Conservation (phyloP, 2,329 filamentous ascomycete genomes). For the Apiospora hydei region DNA sequence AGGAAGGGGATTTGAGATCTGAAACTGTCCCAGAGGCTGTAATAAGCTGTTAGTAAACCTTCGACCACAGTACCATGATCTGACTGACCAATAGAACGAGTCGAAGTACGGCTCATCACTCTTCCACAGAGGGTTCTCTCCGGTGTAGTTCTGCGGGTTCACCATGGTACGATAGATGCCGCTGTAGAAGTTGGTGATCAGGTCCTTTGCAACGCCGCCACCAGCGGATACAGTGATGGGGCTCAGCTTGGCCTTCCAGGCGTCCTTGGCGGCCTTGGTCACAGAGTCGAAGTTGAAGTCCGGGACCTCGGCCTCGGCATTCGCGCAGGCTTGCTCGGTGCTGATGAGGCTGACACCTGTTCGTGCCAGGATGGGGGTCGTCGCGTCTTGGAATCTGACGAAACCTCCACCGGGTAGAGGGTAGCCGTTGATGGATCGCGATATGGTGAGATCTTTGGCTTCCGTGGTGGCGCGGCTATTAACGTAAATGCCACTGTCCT, state of each 20-base stretch:
- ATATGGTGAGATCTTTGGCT: slow-evolving; percentile 56
- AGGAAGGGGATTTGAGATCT: slow-evolving; percentile 74
- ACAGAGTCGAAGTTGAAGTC: slow-evolving; percentile 67
- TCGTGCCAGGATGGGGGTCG: slow-evolving; percentile 65
- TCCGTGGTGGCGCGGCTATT: slow-evolving; percentile 61
- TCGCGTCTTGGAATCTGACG: slow-evolving; percentile 61
- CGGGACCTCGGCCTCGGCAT: slow-evolving; percentile 74
- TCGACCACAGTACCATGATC: background rate
- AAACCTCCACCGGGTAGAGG: slow-evolving; percentile 69
- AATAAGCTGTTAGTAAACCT: slow-evolving; percentile 25
- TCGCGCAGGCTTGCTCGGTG: slow-evolving; percentile 68
- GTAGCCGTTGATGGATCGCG: slow-evolving; percentile 58
- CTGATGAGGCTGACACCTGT: slow-evolving; percentile 77
- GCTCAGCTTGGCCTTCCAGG: slow-evolving; percentile 68
- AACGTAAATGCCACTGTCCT: slow-evolving; percentile 67
- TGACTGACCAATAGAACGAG: slow-evolving; percentile 71
- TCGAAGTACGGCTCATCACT: slow-evolving; percentile 76
- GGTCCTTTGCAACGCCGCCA: slow-evolving; percentile 58
- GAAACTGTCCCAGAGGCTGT: slow-evolving; percentile 73
- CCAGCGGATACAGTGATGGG: slow-evolving; percentile 62
- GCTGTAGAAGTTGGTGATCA: slow-evolving; percentile 73
- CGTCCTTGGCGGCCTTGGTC: slow-evolving; percentile 57
- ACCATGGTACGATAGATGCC: slow-evolving; percentile 77
- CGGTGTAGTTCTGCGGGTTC: slow-evolving; percentile 76
- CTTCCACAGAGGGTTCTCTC: slow-evolving; percentile 73